Evolutionary conservation across 2,329 filamentous ascomycete species (phyloP).

Genomic region (Botrytis deweyae): DNA sequence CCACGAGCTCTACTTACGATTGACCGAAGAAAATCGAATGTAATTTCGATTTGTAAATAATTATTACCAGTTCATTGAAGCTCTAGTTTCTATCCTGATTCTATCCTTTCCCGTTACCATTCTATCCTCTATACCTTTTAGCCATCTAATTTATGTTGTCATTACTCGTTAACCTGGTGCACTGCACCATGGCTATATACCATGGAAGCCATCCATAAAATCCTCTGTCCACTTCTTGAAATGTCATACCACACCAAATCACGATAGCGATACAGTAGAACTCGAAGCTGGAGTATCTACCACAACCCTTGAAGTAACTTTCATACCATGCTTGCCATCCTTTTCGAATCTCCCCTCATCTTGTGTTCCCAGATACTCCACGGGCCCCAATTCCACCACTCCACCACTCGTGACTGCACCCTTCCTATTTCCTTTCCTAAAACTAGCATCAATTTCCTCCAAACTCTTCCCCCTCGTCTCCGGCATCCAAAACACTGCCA

Average conservation of each 20-base stretch:
- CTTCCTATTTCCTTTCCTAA: conserved; percentile 22
- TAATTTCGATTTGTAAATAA: not conserved
- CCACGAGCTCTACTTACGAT: not conserved
- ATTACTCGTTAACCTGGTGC: not conserved
- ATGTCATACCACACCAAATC: not conserved
- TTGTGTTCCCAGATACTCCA: not conserved
- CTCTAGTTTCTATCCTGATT: not conserved
- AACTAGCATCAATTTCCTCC: conserved; percentile 33
- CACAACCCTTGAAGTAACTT: not conserved
- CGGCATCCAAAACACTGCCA: conserved; percentile 37
- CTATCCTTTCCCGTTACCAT: not conserved
- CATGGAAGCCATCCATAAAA: not conserved
- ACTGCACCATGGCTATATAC: not conserved
- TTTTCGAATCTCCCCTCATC: not conserved
- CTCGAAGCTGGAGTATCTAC: not conserved
- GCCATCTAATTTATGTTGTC: not conserved
- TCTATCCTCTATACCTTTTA: not conserved
- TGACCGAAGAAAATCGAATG: not conserved
- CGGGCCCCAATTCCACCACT: not conserved
- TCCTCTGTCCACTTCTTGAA: not conserved
- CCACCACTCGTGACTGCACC: not conserved
- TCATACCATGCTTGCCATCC: not conserved
- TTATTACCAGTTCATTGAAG: not conserved
- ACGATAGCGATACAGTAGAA: not conserved
- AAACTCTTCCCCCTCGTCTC: conserved; percentile 32